These are phyloP conservation scores for Salix exigua DNA, from an alignment of 345 rosid genomes.

Conservation along the genomic window DNA sequence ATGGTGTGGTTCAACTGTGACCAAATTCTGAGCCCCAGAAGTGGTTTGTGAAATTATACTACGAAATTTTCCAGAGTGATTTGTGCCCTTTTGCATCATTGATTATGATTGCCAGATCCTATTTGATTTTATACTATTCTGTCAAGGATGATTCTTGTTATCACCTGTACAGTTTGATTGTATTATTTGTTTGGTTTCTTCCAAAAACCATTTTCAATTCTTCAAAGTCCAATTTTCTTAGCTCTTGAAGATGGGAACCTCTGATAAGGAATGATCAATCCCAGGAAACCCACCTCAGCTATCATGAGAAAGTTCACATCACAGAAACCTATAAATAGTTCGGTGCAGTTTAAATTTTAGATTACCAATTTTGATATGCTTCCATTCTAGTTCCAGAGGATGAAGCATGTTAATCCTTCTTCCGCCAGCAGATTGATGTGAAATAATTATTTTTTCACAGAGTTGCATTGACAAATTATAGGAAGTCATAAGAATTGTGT, in stretches of 20 bases:
- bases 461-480: neutral
- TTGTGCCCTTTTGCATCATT: neutral
- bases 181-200: constrained; percentile 12
- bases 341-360: neutral
- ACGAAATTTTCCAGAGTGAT: constrained; percentile 7
- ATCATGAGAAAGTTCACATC: neutral
- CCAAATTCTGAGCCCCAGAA: constrained; percentile 25
- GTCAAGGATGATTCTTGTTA: constrained; percentile 1
- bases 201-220: neutral
- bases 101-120: neutral
- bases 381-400: neutral
- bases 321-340: neutral
- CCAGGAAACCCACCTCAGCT: neutral
- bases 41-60: neutral
- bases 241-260: neutral
- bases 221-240: neutral
- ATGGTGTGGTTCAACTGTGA: constrained; percentile 26
- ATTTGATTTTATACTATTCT: neutral
- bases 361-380: neutral
- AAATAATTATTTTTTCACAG: neutral
- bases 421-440: neutral
- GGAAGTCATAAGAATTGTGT: neutral
- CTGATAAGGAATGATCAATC: neutral
- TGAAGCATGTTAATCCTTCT: neutral
- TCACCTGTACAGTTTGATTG: neutral